These are phyloP conservation scores for Phytopythium chamaehyphon DNA, from an alignment of 352 stramenopile species.

Conservation along the genomic window DNA sequence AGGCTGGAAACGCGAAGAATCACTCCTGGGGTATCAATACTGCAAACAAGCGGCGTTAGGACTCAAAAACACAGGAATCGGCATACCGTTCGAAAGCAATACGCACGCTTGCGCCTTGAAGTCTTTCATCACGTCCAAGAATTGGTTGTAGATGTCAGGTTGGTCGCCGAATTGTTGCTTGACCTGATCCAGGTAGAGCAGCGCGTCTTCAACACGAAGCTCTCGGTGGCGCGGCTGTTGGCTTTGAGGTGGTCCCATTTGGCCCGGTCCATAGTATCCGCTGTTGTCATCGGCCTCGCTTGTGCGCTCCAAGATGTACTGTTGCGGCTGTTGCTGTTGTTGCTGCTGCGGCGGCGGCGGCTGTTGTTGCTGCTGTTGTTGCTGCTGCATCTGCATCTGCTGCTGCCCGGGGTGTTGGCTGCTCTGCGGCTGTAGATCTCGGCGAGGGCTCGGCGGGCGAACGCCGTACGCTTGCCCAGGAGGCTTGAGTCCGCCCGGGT, in stretches of 20 bases:
- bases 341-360: conserved; percentile 12
- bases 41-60: conserved; percentile 10
- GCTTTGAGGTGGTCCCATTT: conserved; percentile 23
- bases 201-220: conserved; percentile 96
- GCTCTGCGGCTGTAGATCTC: conserved; percentile 29
- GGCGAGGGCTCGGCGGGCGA: conserved; percentile 40
- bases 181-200: conserved; percentile 99
- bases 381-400: conserved; percentile 39
- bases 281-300: conserved; percentile 32
- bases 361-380: conserved; percentile 9
- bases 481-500: conserved; percentile 24
- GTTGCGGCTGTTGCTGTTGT: conserved; percentile 19
- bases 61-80: not conserved
- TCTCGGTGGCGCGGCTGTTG: conserved; percentile 59
- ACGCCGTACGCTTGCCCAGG: conserved; percentile 26
- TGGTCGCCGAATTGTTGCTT: conserved; percentile 99
- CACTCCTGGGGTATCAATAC: conserved; percentile 98
- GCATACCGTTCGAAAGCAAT: not conserved
- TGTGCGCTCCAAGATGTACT: conserved; percentile 57
- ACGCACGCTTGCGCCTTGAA: conserved; percentile 95
- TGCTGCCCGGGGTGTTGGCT: conserved; percentile 29
- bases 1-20: conserved; percentile 98
- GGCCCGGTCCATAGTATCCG: conserved; percentile 29
- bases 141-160: conserved; percentile 99
- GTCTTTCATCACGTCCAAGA: conserved; percentile 99